Evolutionary conservation across 2,329 filamentous ascomycete species (phyloP).

Genomic region (Zymoseptoria crescenta): DNA sequence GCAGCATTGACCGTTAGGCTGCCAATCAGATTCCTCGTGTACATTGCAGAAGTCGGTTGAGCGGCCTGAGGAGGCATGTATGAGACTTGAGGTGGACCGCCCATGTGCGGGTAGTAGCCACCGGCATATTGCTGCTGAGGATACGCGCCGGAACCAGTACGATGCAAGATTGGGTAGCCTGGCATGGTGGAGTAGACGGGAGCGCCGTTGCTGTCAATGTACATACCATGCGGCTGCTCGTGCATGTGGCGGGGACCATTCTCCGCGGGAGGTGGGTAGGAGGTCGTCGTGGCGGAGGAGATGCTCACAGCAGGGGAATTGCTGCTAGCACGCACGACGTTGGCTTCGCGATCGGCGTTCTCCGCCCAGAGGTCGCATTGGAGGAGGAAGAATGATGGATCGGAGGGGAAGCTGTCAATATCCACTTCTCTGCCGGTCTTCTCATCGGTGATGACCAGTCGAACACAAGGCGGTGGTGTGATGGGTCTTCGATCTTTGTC

Average conservation of each 20-base stretch:
- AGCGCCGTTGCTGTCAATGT: constrained; percentile 13
- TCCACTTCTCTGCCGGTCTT: constrained; percentile 72
- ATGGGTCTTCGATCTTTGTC: constrained; percentile 98
- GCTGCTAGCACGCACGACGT: constrained; percentile 58
- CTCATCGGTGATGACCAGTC: constrained; percentile 69
- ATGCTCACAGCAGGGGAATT: constrained; percentile 62
- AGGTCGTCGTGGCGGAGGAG: constrained; percentile 69
- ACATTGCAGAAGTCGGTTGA: constrained; percentile 65
- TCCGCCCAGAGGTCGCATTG: constrained; percentile 63
- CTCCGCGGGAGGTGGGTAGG: constrained; percentile 55
- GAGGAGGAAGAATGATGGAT: constrained; percentile 46
- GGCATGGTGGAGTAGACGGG: constrained; percentile 17
- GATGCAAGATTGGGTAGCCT: constrained; percentile 11
- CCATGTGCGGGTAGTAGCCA: constrained; percentile 15
- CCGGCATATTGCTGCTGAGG: constrained; percentile 1
- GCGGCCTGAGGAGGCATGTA: constrained; percentile 26
- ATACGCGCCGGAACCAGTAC: constrained; percentile 5
- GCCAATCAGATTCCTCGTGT: constrained; percentile 89
- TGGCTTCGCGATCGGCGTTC: constrained; percentile 55
- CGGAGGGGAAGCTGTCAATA: constrained; percentile 61
- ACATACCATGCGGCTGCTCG: constrained; percentile 12
- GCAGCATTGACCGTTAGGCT: constrained; percentile 85
- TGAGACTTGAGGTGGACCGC: constrained; percentile 12
- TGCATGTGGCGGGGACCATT: constrained; percentile 9
- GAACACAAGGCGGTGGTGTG: constrained; percentile 87